phyloP scores from a whole-genome alignment of 768 basidiomycete genomes.

The Pholiota microspora region DNA sequence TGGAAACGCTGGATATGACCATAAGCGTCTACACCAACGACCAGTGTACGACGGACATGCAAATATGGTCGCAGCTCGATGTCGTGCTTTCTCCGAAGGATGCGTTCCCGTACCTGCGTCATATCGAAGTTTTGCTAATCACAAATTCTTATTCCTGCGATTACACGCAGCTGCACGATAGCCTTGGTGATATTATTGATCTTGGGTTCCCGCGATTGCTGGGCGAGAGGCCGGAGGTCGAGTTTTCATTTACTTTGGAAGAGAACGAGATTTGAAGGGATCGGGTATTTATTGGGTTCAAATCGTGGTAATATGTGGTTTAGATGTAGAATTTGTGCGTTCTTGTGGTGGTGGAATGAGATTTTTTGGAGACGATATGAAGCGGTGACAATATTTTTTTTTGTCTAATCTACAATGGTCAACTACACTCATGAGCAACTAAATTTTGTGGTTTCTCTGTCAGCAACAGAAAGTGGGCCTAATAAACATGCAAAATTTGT shows the following conservation, averaged over 20 bases:
- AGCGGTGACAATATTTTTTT: no score
- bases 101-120: constrained; percentile 7
- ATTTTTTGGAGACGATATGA: no score
- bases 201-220: constrained; percentile 4
- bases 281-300: neutral
- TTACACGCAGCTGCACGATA: neutral
- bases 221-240: neutral
- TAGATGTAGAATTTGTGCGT: no score
- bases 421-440: no score
- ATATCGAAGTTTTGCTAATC: neutral
- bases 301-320: no score
- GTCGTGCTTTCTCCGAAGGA: neutral
- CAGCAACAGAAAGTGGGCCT: no score
- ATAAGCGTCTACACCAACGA: neutral
- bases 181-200: constrained; percentile 6
- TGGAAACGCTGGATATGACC: neutral
- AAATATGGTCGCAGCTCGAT: constrained; percentile 3
- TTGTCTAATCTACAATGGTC: no score
- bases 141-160: neutral
- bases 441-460: no score
- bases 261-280: neutral
- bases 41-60: neutral
- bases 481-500: no score
- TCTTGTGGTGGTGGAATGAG: no score
- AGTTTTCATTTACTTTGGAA: constrained; percentile 8